These are phyloP conservation scores for Schizonepeta tenuifolia DNA, from an alignment of 257 asterid genomes.

Conservation along the genomic window DNA sequence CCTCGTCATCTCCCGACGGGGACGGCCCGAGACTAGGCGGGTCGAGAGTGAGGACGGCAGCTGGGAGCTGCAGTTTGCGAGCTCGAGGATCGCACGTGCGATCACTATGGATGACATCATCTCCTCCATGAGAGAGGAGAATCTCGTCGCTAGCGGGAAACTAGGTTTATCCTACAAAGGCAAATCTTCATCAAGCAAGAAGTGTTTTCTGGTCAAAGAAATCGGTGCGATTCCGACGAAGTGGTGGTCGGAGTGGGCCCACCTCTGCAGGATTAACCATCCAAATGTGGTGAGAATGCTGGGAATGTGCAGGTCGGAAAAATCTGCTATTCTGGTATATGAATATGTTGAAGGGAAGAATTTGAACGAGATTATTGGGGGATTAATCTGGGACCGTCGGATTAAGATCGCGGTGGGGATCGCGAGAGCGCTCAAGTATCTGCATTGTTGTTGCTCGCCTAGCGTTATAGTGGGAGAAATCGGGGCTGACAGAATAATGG, in stretches of 20 bases:
- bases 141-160: slow-evolving; percentile 46
- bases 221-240: slow-evolving; percentile 28
- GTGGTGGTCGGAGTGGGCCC: slow-evolving; percentile 45
- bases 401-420: slow-evolving; percentile 65
- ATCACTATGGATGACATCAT: slow-evolving; percentile 55
- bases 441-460: slow-evolving; percentile 58
- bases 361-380: slow-evolving; percentile 47
- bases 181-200: slow-evolving; percentile 31
- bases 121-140: slow-evolving; percentile 54
- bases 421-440: slow-evolving; percentile 59
- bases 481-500: slow-evolving; percentile 45
- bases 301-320: slow-evolving; percentile 68
- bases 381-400: slow-evolving; percentile 59
- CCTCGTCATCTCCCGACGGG: slow-evolving; percentile 25
- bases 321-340: slow-evolving; percentile 56
- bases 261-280: slow-evolving; percentile 48
- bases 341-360: slow-evolving; percentile 66
- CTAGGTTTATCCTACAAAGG: slow-evolving; percentile 46
- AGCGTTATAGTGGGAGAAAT: slow-evolving; percentile 55
- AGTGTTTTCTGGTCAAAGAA: slow-evolving; percentile 49
- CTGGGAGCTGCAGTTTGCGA: slow-evolving; percentile 63
- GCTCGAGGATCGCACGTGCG: slow-evolving; percentile 41
- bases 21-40: slow-evolving; percentile 31
- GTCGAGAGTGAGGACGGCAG: slow-evolving; percentile 59
- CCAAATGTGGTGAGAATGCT: slow-evolving; percentile 65